Evolutionary conservation across 495 filamentous ascomycete genomes (phyloP), one percentile per base, ranked within the genome.

Genomic region (Penicillium nucicola): DNA sequence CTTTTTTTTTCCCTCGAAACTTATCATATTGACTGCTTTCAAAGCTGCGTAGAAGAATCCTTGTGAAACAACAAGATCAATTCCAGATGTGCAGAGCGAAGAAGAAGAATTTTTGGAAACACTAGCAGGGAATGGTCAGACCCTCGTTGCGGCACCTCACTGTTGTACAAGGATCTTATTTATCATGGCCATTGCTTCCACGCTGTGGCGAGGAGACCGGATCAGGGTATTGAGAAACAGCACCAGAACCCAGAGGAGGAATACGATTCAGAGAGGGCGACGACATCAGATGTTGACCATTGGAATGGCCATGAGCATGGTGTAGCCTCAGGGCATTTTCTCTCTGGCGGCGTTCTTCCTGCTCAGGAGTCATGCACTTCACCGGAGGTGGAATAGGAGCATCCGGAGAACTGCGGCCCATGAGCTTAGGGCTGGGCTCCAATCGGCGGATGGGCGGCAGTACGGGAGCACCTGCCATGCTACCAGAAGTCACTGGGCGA

Each of bases 361-460:
- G 73, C 52, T 77, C 72, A 1, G 72, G 72, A 3, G 74, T 73
- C 74, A 77, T 77, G 50, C 62, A 71, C 35, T 77, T 77, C 17
- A 74, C 66, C 0, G 74, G 74, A 0, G 71, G 63, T 7, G 70
- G 72, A 48, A 77, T 74, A 0, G 74, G 72, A 9, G 71, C 72
- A 55, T 76, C 72, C 1, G 70, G 68, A 1, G 74, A 77, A 49
- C 69, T 75, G n/a, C 72, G 64, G 12, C 74, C 71, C 74, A 76
- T 75, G 42, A 75, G 52, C 50, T 76, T 76, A 0, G 75, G 74
- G 46, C 69, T 79, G 1, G 77, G 77, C 28, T 77, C 72, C 13
- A 81, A 57, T 50, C 58, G 66, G 56, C 74, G 73, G 7, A 78
- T 69, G 0, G 77, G 78, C 13, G 77, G 78, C 14, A 82, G 51